These are phyloP conservation scores for Naganishia albida DNA, from an alignment of 1,284 basidiomycete species.

Conservation along the genomic window DNA sequence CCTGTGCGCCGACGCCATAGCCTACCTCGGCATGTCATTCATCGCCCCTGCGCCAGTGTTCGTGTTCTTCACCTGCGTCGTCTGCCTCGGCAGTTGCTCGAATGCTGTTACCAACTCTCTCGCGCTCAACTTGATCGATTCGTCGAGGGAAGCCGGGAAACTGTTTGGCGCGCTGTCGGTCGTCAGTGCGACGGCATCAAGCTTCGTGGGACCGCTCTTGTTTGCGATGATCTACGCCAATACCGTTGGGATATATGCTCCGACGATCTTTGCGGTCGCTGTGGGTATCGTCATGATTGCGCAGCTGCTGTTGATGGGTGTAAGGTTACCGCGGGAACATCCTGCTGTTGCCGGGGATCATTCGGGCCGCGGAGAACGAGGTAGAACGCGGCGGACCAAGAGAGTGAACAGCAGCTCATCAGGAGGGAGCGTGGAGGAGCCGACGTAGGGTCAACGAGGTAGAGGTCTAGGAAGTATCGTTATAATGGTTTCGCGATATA, in stretches of 20 bases:
- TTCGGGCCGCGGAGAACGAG: conserved; percentile 28
- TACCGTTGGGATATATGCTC: conserved; percentile 46
- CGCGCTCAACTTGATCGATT: conserved; percentile 47
- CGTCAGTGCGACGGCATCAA: conserved; percentile 45
- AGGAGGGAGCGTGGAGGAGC: neutral
- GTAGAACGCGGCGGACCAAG: conserved; percentile 41
- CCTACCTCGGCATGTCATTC: conserved; percentile 59
- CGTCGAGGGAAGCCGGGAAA: conserved; percentile 46
- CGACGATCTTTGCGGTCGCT: conserved; percentile 47
- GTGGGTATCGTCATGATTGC: conserved; percentile 38
- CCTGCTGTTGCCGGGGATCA: conserved; percentile 18
- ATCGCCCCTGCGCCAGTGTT: conserved; percentile 40
- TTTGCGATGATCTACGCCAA: conserved; percentile 46
- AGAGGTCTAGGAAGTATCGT: neutral
- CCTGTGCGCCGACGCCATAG: conserved; percentile 60
- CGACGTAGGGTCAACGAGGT: neutral
- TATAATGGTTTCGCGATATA: conserved; percentile 12
- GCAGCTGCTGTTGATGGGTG: conserved; percentile 37
- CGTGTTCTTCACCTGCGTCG: conserved; percentile 40
- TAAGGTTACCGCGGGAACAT: conserved; percentile 36
- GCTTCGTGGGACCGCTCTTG: conserved; percentile 47
- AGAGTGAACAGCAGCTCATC: conserved; percentile 37
- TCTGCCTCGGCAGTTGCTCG: conserved; percentile 44
- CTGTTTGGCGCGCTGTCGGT: conserved; percentile 52
- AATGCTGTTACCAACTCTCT: conserved; percentile 48